Conservation (phyloP, 2,329 filamentous ascomycete genomes). For the Hypoxylon sp. region DNA sequence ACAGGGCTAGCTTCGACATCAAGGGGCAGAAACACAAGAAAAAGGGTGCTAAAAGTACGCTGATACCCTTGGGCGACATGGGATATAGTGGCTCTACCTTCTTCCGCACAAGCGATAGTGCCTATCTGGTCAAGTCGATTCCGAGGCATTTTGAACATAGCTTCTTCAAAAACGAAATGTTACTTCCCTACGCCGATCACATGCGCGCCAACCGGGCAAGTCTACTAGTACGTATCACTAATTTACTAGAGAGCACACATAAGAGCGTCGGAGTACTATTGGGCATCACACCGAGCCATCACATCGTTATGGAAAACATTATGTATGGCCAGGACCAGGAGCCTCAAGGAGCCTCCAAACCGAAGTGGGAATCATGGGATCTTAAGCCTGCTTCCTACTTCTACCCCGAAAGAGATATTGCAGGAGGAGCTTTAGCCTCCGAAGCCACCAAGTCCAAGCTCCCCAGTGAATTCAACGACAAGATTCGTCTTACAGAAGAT, state of each 20-base stretch:
- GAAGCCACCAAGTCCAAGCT: constrained; percentile 76
- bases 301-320: constrained; percentile 85
- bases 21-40: constrained; percentile 55
- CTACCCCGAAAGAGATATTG: constrained; percentile 80
- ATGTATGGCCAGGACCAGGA: constrained; percentile 71
- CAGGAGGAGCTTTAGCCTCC: constrained; percentile 73
- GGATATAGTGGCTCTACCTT: constrained; percentile 84
- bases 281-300: constrained; percentile 75
- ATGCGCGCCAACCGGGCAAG: constrained; percentile 73
- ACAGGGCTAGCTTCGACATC: constrained; percentile 66
- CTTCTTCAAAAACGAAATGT: constrained; percentile 77
- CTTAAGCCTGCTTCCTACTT: constrained; percentile 83
- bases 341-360: constrained; percentile 52
- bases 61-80: constrained; percentile 75
- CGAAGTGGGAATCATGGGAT: constrained; percentile 79
- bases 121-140: constrained; percentile 79
- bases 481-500: constrained; percentile 68
- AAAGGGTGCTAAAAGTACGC: constrained; percentile 51
- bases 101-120: constrained; percentile 76
- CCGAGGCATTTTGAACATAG: constrained; percentile 78
- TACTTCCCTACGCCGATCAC: constrained; percentile 75
- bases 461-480: constrained; percentile 77
- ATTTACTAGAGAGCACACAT: constrained; percentile 73
- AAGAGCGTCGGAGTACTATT: constrained; percentile 72
- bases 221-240: constrained; percentile 78